phyloP scores from a whole-genome alignment of 305 asterid genomes.

The Withania somnifera region DNA sequence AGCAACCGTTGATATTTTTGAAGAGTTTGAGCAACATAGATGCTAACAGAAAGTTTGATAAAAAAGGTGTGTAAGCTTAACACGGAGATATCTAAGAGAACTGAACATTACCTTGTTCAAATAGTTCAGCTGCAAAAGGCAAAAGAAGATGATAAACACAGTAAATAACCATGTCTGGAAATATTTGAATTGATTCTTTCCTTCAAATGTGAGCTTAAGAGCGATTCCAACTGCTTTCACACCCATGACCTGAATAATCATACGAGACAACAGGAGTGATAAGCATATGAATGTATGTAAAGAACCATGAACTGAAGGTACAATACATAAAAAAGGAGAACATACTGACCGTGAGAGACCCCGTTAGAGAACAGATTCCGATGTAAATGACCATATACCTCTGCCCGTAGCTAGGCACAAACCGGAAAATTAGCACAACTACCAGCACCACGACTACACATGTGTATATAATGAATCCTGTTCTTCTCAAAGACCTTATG shows the following conservation, averaged over 20 bases:
- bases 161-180: conserved; percentile 86
- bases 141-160: conserved; percentile 38
- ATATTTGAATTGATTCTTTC: conserved; percentile 73
- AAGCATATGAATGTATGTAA: background rate
- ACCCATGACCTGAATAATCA: conserved; percentile 58
- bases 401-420: conserved; percentile 6
- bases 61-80: too few relatives aligned
- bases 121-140: conserved; percentile 75
- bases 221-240: conserved; percentile 94
- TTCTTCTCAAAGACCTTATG: background rate
- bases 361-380: conserved; percentile 12
- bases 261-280: background rate
- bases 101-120: conserved; percentile 60
- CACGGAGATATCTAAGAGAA: background rate
- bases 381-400: conserved; percentile 8
- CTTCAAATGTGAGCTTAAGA: conserved; percentile 56
- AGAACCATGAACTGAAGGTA: background rate
- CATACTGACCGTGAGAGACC: conserved; percentile 11
- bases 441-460: conserved; percentile 4
- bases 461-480: conserved; percentile 8
- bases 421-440: conserved; percentile 7
- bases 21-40: background rate
- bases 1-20: background rate
- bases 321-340: background rate
- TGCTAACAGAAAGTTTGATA: background rate